Conservation (phyloP, 2,329 filamentous ascomycete species). For the Amylocarpus encephaloides region DNA sequence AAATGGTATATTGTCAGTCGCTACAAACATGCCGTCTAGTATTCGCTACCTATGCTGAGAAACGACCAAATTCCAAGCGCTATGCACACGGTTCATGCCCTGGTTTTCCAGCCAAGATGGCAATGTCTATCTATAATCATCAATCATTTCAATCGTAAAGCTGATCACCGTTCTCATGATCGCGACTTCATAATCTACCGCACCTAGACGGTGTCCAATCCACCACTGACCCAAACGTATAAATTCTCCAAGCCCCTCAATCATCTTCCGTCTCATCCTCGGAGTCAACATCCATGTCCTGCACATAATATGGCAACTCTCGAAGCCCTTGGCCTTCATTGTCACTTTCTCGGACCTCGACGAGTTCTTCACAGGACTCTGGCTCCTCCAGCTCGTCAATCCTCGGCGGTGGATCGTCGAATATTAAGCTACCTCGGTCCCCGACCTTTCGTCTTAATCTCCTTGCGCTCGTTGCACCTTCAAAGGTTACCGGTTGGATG, state of each 20-base stretch:
- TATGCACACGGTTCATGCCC: neutral
- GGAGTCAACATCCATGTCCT: slow-evolving; percentile 29
- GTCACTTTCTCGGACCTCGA: slow-evolving; percentile 22
- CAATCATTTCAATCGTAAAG: neutral
- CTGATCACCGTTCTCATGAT: neutral
- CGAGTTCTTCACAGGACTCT: slow-evolving; percentile 28
- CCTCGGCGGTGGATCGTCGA: slow-evolving; percentile 31
- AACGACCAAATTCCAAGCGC: neutral
- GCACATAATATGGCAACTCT: slow-evolving; percentile 28
- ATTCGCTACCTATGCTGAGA: neutral
- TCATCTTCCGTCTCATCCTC: slow-evolving; percentile 15
- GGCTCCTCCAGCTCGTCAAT: slow-evolving; percentile 32
- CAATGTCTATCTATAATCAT: neutral
- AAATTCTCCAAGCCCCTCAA: neutral
- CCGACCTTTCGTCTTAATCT: slow-evolving; percentile 28
- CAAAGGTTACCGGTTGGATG: slow-evolving; percentile 25
- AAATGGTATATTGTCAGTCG: neutral
- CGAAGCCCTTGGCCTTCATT: slow-evolving; percentile 15
- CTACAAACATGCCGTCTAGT: neutral
- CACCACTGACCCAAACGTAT: too few relatives aligned
- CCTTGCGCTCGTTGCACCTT: slow-evolving; percentile 29
- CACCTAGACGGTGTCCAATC: neutral
- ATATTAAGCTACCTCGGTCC: slow-evolving; percentile 28
- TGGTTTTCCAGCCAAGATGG: neutral
- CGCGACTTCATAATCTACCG: neutral